phyloP scores from a whole-genome alignment of 495 filamentous ascomycete species.

The Rhypophila decipiens region DNA sequence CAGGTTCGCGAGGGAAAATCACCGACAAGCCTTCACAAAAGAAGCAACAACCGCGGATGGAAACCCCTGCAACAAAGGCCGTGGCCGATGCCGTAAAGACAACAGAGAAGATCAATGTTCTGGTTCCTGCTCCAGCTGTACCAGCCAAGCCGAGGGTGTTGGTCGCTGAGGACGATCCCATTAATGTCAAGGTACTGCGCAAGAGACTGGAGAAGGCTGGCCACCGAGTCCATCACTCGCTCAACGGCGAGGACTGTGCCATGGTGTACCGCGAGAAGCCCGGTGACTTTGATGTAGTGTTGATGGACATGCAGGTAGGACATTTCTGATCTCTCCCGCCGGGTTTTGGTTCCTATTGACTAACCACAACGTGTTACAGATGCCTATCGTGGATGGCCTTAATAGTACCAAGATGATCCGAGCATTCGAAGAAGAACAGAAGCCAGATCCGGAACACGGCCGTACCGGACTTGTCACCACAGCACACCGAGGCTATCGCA shows the following conservation, averaged over 20 bases:
- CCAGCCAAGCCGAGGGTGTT: slow-evolving; percentile 54
- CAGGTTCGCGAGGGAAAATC: not conserved
- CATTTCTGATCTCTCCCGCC: not conserved
- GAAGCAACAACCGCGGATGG: slow-evolving; percentile 1
- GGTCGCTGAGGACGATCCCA: slow-evolving; percentile 87
- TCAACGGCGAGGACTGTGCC: slow-evolving; percentile 86
- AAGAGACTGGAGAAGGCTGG: slow-evolving; percentile 80
- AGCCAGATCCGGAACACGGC: no score
- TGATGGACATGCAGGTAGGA: slow-evolving; percentile 93
- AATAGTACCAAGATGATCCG: slow-evolving; percentile 80
- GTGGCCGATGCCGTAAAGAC: no score
- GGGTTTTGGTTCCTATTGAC: not conserved
- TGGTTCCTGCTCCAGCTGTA: not conserved
- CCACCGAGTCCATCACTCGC: slow-evolving; percentile 63
- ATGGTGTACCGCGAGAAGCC: slow-evolving; percentile 56
- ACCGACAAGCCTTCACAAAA: not conserved
- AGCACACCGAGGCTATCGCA: slow-evolving; percentile 44
- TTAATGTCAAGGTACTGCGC: slow-evolving; percentile 81
- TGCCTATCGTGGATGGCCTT: slow-evolving; percentile 90
- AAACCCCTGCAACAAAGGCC: not conserved
- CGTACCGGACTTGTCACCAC: slow-evolving; percentile 38
- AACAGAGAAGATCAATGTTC: not conserved
- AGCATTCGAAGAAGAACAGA: slow-evolving; percentile 51
- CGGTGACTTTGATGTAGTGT: slow-evolving; percentile 65
- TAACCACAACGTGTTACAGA: slow-evolving; percentile 42